Evolutionary conservation across 257 asterid genomes (phyloP).

Genomic region (Linaria vulgaris): DNA sequence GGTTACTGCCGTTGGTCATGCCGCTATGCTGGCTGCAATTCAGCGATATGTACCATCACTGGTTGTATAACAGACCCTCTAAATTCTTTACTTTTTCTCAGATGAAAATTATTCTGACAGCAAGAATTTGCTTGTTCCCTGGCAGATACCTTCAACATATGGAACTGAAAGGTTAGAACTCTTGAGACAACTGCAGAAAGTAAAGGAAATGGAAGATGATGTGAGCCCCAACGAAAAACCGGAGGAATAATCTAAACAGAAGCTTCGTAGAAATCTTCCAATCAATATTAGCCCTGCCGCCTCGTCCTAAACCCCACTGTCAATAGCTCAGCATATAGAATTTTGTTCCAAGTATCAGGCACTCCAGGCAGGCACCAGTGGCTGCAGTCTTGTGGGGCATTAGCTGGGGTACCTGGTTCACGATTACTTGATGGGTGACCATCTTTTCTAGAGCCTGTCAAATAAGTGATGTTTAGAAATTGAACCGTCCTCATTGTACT

Average conservation of each 20-base stretch:
- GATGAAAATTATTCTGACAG: conserved; percentile 24
- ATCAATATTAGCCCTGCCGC: conserved; percentile 4
- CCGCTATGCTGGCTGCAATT: conserved; percentile 97
- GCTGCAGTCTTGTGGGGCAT: conserved; percentile 56
- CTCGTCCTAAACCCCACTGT: conserved; percentile 31
- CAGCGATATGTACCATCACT: conserved; percentile 82
- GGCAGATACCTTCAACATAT: conserved; percentile 95
- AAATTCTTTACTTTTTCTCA: not conserved
- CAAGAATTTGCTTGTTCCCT: conserved; percentile 19
- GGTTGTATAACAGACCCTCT: conserved; percentile 45
- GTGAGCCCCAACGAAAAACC: conserved; percentile 45
- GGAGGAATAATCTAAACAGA: conserved; percentile 37
- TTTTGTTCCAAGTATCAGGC: conserved; percentile 52
- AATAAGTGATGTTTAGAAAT: conserved; percentile 44
- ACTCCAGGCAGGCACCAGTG: conserved; percentile 70
- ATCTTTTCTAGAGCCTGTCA: conserved; percentile 43
- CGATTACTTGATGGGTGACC: conserved; percentile 54
- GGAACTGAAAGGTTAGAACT: conserved; percentile 89
- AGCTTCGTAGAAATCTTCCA: conserved; percentile 6
- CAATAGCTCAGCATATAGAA: conserved; percentile 40
- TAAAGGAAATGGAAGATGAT: conserved; percentile 81
- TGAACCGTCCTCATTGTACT: conserved; percentile 25
- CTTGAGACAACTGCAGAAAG: conserved; percentile 93
- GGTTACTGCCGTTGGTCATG: conserved; percentile 99
- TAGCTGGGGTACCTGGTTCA: conserved; percentile 40